Evolutionary conservation across 805 yeast genomes (phyloP).

Genomic region (Metschnikowia kunwiensis): DNA sequence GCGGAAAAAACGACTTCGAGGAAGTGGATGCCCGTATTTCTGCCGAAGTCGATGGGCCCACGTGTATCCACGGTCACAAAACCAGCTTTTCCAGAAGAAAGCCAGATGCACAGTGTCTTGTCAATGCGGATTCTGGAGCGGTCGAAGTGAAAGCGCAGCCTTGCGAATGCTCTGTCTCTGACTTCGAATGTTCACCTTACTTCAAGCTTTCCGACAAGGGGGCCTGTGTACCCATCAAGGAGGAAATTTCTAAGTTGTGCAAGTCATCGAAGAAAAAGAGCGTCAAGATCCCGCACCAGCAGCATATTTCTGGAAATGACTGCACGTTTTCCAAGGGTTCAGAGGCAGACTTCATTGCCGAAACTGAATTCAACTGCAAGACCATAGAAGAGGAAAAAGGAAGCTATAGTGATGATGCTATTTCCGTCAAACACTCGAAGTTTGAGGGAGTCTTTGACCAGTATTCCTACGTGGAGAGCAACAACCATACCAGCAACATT

Average conservation of each 20-base stretch:
- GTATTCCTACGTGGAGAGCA: slow-evolving; percentile 49
- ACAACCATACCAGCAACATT: slow-evolving; percentile 35
- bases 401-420: slow-evolving; percentile 15
- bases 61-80: slow-evolving; percentile 68
- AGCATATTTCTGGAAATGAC: slow-evolving; percentile 42
- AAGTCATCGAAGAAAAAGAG: slow-evolving; percentile 19
- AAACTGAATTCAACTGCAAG: slow-evolving; percentile 17
- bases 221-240: slow-evolving; percentile 45
- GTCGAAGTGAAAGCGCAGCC: slow-evolving; percentile 47
- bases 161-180: slow-evolving; percentile 63
- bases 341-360: slow-evolving; percentile 12
- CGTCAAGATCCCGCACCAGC: slow-evolving; percentile 37
- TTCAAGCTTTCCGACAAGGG: slow-evolving; percentile 32
- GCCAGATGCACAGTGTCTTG: slow-evolving; percentile 60
- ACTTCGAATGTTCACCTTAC: slow-evolving; percentile 68
- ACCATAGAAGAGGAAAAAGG: slow-evolving; percentile 12
- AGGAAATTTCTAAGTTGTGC: slow-evolving; percentile 26
- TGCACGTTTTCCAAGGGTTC: slow-evolving; percentile 35
- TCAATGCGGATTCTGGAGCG: slow-evolving; percentile 46
- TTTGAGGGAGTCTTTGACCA: slow-evolving; percentile 53
- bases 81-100: slow-evolving; percentile 65
- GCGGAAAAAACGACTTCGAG: slow-evolving; percentile 58
- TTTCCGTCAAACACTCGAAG: slow-evolving; percentile 37
- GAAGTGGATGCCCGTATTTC: slow-evolving; percentile 53
- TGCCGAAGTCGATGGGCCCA: slow-evolving; percentile 28